These are phyloP conservation scores for Galeopsis tetrahit DNA, from an alignment of 257 asterid genomes.

Conservation along the genomic window DNA sequence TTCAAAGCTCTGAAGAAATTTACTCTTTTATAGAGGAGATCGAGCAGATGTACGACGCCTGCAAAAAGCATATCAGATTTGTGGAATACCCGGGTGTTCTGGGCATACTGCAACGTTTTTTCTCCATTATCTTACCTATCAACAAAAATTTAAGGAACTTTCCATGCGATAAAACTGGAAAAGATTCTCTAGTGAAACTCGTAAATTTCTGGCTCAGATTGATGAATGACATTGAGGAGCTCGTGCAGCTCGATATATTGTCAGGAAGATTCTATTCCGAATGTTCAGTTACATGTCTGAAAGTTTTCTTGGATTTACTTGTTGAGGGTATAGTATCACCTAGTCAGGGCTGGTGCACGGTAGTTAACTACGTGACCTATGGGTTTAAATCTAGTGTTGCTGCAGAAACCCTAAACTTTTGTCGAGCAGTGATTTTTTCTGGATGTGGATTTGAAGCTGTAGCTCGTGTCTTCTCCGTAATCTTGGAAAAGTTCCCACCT, in stretches of 20 bases:
- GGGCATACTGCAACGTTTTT: conserved; percentile 61
- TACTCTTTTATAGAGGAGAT: conserved; percentile 58
- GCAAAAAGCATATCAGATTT: conserved; percentile 56
- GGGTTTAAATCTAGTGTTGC: conserved; percentile 54
- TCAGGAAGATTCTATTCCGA: conserved; percentile 55
- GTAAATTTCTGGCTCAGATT: conserved; percentile 77
- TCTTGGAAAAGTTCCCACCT: conserved; percentile 45
- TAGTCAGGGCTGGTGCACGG: conserved; percentile 74
- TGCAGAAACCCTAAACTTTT: conserved; percentile 60
- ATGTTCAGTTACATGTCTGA: conserved; percentile 54
- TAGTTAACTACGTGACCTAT: conserved; percentile 51
- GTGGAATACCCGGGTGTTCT: conserved; percentile 54
- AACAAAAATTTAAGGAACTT: conserved; percentile 43
- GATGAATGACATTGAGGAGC: conserved; percentile 66
- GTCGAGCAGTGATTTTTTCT: conserved; percentile 71
- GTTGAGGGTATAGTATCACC: conserved; percentile 57
- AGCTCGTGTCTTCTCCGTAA: conserved; percentile 49
- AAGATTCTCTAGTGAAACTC: conserved; percentile 69
- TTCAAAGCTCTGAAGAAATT: conserved; percentile 59
- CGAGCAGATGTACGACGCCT: conserved; percentile 56
- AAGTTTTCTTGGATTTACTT: conserved; percentile 61
- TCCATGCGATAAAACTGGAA: conserved; percentile 55
- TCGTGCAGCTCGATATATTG: conserved; percentile 38
- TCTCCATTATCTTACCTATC: conserved; percentile 56
- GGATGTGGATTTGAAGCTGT: conserved; percentile 75